Evolutionary conservation across 2,329 filamentous ascomycete genomes (phyloP).

Genomic region (Zasmidium angulare): DNA sequence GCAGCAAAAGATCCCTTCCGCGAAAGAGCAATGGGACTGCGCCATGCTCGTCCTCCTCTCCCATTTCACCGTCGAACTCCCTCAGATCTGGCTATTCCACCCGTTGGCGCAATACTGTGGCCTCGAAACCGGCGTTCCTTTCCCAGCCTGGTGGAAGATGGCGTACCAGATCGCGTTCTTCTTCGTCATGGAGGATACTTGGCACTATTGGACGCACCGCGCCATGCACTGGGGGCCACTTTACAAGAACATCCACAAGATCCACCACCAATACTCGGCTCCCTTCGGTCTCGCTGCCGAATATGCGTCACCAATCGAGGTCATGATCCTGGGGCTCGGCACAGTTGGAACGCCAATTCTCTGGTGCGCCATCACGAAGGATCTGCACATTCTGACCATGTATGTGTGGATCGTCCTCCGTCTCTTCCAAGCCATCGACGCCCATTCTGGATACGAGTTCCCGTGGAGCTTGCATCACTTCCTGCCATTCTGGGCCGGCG

Average conservation of each 20-base stretch:
- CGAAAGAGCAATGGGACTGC: slow-evolving; percentile 91
- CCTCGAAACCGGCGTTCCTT: slow-evolving; percentile 83
- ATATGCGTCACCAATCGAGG: slow-evolving; percentile 96
- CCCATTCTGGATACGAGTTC: slow-evolving; percentile 97
- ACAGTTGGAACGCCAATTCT: slow-evolving; percentile 79
- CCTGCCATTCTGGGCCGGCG: slow-evolving; percentile 96
- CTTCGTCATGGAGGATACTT: slow-evolving; percentile 93
- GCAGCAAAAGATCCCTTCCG: slow-evolving; percentile 82
- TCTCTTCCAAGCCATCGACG: slow-evolving; percentile 95
- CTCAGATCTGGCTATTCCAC: slow-evolving; percentile 99
- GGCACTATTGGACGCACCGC: slow-evolving; percentile 98
- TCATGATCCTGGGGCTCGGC: slow-evolving; percentile 89
- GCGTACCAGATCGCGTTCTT: slow-evolving; percentile 87
- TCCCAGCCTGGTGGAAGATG: slow-evolving; percentile 83
- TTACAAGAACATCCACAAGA: slow-evolving; percentile 97
- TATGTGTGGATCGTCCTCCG: slow-evolving; percentile 93
- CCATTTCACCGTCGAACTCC: slow-evolving; percentile 96
- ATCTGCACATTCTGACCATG: slow-evolving; percentile 96
- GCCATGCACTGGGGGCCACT: slow-evolving; percentile 90
- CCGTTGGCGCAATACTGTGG: slow-evolving; percentile 91
- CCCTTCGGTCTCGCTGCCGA: slow-evolving; percentile 95
- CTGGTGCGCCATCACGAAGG: slow-evolving; percentile 77
- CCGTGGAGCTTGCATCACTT: slow-evolving; percentile 95
- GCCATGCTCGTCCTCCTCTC: slow-evolving; percentile 87
- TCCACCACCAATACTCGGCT: slow-evolving; percentile 97